Conservation (phyloP, 352 stramenopile genomes). For the Globisporangium radiosum region DNA sequence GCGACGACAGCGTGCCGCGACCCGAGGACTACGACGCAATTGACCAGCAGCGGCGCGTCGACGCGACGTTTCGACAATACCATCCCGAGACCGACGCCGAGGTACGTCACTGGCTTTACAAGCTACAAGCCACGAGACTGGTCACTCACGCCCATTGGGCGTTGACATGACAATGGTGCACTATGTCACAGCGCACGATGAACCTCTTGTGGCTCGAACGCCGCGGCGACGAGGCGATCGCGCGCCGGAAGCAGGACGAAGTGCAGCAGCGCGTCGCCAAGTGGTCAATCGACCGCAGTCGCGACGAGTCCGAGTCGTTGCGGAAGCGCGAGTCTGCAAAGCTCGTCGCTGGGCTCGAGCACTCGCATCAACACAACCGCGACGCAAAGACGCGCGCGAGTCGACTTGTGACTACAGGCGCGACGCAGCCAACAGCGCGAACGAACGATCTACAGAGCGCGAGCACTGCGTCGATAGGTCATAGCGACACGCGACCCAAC, state of each 20-base stretch:
- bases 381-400: not conserved
- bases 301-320: constrained; percentile 62
- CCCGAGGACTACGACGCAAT: constrained; percentile 15
- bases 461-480: too few species aligned
- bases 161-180: too few species aligned
- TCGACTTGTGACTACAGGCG: not conserved
- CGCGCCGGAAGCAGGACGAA: constrained; percentile 38
- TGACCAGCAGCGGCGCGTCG: constrained; percentile 22
- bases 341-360: constrained; percentile 41
- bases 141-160: not conserved
- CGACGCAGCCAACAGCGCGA: not conserved
- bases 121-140: not conserved
- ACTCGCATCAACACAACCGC: constrained; percentile 3
- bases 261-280: constrained; percentile 38
- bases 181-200: constrained; percentile 34
- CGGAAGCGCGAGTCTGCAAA: constrained; percentile 59
- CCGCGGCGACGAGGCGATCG: constrained; percentile 37
- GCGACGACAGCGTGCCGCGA: constrained; percentile 3
- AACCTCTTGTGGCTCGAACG: constrained; percentile 63
- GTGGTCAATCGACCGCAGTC: constrained; percentile 56
- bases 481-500: constrained; percentile 3
- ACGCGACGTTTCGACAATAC: constrained; percentile 53
- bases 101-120: constrained; percentile 17
- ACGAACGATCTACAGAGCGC: too few species aligned
- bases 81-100: constrained; percentile 58